Conservation (phyloP, 1,284 basidiomycete genomes). For the Cryptococcus floricola region DNA sequence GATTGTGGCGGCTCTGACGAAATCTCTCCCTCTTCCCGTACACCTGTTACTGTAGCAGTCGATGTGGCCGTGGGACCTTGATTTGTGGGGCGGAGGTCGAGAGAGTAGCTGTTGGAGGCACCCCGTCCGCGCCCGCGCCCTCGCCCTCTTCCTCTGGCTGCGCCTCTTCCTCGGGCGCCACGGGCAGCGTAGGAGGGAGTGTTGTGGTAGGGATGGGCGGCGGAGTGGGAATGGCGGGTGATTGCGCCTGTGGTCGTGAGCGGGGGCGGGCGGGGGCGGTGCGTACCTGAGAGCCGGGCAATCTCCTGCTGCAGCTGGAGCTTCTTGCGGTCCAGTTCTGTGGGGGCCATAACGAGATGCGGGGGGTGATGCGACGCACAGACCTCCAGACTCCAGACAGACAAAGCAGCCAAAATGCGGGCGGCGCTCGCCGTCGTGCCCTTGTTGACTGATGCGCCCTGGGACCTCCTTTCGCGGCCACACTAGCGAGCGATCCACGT, state of each 20-base stretch:
- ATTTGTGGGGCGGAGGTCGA: conserved; percentile 23
- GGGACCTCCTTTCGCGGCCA: too few species aligned
- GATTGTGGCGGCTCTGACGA: conserved; percentile 4
- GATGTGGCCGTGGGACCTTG: neutral
- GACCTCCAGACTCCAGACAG: too few species aligned
- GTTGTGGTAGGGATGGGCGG: conserved; percentile 36
- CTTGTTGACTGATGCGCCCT: neutral
- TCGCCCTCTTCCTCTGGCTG: conserved; percentile 14
- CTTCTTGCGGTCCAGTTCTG: conserved; percentile 38
- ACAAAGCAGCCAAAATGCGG: too few species aligned
- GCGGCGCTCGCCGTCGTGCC: too few species aligned
- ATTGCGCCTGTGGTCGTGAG: conserved; percentile 28
- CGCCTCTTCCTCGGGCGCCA: neutral
- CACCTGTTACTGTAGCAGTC: neutral
- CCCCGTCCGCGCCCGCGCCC: conserved; percentile 13
- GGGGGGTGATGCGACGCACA: too few species aligned
- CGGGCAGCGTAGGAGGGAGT: conserved; percentile 5
- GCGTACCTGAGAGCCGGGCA: conserved; percentile 45
- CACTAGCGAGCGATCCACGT: too few species aligned
- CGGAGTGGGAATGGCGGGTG: conserved; percentile 22
- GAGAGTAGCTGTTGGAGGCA: conserved; percentile 16
- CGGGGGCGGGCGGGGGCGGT: neutral
- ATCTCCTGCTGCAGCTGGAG: conserved; percentile 46
- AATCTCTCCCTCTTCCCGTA: conserved; percentile 20
- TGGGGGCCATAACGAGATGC: conserved; percentile 6